Evolutionary conservation across 768 basidiomycete species (phyloP).

Genomic region (Tephrocybe sp.): DNA sequence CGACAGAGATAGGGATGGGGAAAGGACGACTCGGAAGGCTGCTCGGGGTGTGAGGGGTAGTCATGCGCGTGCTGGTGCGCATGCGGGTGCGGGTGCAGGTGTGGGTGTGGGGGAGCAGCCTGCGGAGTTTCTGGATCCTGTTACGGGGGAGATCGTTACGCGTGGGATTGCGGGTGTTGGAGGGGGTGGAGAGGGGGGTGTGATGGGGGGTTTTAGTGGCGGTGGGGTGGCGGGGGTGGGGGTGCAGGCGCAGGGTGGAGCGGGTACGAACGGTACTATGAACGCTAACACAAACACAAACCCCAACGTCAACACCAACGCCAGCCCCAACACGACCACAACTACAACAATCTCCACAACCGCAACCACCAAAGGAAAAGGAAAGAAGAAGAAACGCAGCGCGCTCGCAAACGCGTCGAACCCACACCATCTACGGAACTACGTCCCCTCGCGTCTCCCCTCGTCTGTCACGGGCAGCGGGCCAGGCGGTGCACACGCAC

Average conservation of each 20-base stretch:
- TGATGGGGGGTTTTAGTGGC: too few species aligned
- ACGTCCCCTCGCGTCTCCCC: slow-evolving; percentile 82
- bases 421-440: slow-evolving; percentile 93
- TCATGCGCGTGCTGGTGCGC: not conserved
- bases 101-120: slow-evolving; percentile 28
- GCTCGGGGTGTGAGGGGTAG: not conserved
- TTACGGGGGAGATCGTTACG: not conserved
- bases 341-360: not conserved
- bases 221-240: not conserved
- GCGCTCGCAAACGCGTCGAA: slow-evolving; percentile 91
- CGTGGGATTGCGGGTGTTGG: not conserved
- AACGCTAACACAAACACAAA: not conserved
- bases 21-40: slow-evolving; percentile 12
- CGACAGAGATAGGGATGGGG: slow-evolving; percentile 10
- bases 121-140: slow-evolving; percentile 35
- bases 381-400: slow-evolving; percentile 93
- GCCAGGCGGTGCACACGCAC: slow-evolving; percentile 31
- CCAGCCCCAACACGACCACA: not conserved
- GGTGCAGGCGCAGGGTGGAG: not conserved
- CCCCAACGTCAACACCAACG: not conserved
- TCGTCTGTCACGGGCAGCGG: slow-evolving; percentile 30
- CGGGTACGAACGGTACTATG: not conserved
- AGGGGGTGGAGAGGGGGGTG: too few species aligned
- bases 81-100: slow-evolving; percentile 6
- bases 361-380: slow-evolving; percentile 10